phyloP scores from a whole-genome alignment of 163 green algal genomes.

The Trebouxia gelatinosa region DNA sequence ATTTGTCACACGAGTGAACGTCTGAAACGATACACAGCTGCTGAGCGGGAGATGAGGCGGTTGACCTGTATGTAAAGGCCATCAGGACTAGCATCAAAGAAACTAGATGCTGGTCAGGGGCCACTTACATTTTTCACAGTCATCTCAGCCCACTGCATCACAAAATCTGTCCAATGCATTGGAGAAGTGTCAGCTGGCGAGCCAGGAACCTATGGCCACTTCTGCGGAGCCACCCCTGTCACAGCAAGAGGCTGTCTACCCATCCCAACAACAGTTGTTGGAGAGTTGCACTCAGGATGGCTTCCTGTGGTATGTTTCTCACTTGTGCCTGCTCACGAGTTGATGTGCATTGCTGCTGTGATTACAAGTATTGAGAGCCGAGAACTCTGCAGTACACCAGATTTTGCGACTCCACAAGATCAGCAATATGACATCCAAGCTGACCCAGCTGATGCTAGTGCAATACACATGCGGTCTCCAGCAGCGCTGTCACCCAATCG shows the following conservation, averaged over 20 bases:
- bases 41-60: too few species aligned
- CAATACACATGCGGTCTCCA: background rate
- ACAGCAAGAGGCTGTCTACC: background rate
- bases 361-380: too few species aligned
- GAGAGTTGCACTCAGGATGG: conserved; percentile 19
- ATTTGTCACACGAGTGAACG: too few species aligned
- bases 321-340: too few species aligned
- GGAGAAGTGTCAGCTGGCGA: conserved; percentile 26
- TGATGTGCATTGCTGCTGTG: too few species aligned
- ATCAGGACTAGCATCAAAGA: background rate
- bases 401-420: conserved; percentile 67
- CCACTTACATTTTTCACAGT: conserved; percentile 28
- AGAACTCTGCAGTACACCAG: conserved; percentile 58
- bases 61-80: too few species aligned
- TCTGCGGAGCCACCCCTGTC: background rate
- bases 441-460: background rate
- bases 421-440: conserved; percentile 37
- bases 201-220: conserved; percentile 6
- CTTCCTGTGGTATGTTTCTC: background rate
- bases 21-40: too few species aligned
- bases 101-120: conserved; percentile 9
- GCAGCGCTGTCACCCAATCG: conserved; percentile 4
- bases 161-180: conserved; percentile 32
- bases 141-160: conserved; percentile 31
- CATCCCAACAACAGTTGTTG: background rate